Evolutionary conservation across 441 rosid species (phyloP), one percentile per base, ranked within the genome.

Genomic region (Jatropha podagrica): DNA sequence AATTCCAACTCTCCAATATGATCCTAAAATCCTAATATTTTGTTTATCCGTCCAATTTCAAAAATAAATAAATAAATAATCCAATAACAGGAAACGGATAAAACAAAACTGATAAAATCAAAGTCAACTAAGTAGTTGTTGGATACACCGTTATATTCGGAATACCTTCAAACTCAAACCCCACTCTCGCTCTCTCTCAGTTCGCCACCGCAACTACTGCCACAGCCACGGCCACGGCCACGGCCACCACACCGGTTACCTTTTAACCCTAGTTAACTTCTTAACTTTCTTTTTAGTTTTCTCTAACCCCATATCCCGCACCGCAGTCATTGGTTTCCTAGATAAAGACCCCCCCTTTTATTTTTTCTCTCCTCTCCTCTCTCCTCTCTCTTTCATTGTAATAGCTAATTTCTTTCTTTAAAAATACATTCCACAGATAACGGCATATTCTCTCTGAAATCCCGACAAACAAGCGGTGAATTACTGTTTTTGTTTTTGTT

Each of bases 371-470:
- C 65, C 23, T 23, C 23, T 23, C 23, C 23, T 23, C 23, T 23
- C 23, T 23, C 12, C 65, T 61, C 64, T 27, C 6, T 76, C 71
- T 63, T 72, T 74, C 73, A 14, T 0, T 3, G 14, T 17, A 18
- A 44, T 23, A 58, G n/a, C 9, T 65, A 74, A 72, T 66, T 26
- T 76, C 74, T 67, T 74, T 27, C 71, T 75, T 49, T 71, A 54
- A 71, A 79, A 72, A 68, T 15, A 67, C 76, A 32, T 48, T 77
- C 32, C 70, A 58, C 52, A 71, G n/a, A 32, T 76, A 80, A 77
- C 85, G 82, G 77, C 80, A 78, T 65, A 72, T 32, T 63, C 59
- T 71, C 71, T 71, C 54, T 69, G 27, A 23, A 74, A 38, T 66
- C 64, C 48, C 62, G 17, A 55, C 5, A 63, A 49, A 41, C 58